Conservation (phyloP, 768 basidiomycete species). For the Hydnum rufescens region DNA sequence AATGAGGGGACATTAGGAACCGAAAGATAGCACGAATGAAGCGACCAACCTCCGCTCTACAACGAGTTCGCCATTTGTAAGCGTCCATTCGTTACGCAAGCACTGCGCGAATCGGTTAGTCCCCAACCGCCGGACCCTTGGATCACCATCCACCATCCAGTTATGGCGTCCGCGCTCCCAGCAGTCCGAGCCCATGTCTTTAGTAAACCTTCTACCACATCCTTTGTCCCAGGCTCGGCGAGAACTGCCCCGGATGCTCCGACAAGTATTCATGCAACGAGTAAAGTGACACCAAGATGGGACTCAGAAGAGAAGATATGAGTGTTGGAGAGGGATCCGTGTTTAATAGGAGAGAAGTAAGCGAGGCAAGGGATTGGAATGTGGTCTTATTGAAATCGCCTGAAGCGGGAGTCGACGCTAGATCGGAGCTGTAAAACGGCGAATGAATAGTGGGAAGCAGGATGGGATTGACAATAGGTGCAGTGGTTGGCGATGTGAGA, state of each 20-base stretch:
- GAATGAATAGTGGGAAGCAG: constrained; percentile 32
- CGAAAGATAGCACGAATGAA: too few species aligned
- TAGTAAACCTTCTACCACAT: constrained; percentile 39
- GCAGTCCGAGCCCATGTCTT: constrained; percentile 60
- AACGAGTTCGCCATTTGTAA: not conserved
- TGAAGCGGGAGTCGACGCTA: not conserved
- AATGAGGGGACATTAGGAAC: too few species aligned
- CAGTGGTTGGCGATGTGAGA: constrained; percentile 19
- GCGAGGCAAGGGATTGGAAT: constrained; percentile 14
- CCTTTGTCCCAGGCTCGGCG: constrained; percentile 43
- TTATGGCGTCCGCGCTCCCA: constrained; percentile 29
- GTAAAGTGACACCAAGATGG: constrained; percentile 48
- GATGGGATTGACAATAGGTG: constrained; percentile 11
- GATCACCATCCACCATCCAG: constrained; percentile 40
- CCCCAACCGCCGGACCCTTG: constrained; percentile 14
- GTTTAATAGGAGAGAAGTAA: constrained; percentile 44
- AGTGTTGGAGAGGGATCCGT: constrained; percentile 60
- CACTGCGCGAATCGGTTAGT: not conserved
- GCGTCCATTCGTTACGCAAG: not conserved
- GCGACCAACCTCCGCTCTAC: not conserved
- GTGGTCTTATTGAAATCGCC: constrained; percentile 15
- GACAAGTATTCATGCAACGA: constrained; percentile 37
- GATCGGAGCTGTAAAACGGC: constrained; percentile 15
- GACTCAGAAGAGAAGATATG: constrained; percentile 41
- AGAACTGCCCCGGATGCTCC: constrained; percentile 23